Conservation (phyloP, 75 land plant genomes). For the Adiantum capillusveneris region DNA sequence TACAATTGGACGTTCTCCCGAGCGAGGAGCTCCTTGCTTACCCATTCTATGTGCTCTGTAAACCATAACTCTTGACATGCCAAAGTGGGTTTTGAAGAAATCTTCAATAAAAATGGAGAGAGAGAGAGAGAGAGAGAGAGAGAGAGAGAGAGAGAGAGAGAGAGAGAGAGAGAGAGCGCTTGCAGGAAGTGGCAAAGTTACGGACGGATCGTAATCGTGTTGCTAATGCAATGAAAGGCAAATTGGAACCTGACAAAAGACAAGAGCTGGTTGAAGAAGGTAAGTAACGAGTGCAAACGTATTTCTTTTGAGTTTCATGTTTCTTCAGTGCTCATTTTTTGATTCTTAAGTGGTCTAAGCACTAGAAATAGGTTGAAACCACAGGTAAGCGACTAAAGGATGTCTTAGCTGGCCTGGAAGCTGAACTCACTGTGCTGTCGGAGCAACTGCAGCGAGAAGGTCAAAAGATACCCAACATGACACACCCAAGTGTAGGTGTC, state of each 20-base stretch:
- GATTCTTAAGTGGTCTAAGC: background rate
- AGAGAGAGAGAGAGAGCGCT: slow-evolving; percentile 1
- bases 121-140: background rate
- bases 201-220: slow-evolving; percentile 81
- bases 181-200: slow-evolving; percentile 84
- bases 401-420: slow-evolving; percentile 53
- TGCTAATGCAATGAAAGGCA: slow-evolving; percentile 89
- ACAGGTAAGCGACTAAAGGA: slow-evolving; percentile 89
- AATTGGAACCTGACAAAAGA: slow-evolving; percentile 66
- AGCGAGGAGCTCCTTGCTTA: too few species aligned
- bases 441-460: slow-evolving; percentile 83
- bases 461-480: slow-evolving; percentile 82
- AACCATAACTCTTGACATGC: too few species aligned
- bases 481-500: slow-evolving; percentile 84
- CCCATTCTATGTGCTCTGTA: too few species aligned
- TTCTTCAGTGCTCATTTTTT: background rate
- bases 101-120: background rate
- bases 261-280: slow-evolving; percentile 83
- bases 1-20: too few species aligned
- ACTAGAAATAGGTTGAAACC: slow-evolving; percentile 2
- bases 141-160: background rate
- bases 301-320: background rate
- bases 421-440: slow-evolving; percentile 44
- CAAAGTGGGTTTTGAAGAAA: too few species aligned
- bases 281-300: slow-evolving; percentile 8